These are phyloP conservation scores for Cyclotella baltica DNA, from an alignment of 108 stramenopile genomes.

Conservation along the genomic window DNA sequence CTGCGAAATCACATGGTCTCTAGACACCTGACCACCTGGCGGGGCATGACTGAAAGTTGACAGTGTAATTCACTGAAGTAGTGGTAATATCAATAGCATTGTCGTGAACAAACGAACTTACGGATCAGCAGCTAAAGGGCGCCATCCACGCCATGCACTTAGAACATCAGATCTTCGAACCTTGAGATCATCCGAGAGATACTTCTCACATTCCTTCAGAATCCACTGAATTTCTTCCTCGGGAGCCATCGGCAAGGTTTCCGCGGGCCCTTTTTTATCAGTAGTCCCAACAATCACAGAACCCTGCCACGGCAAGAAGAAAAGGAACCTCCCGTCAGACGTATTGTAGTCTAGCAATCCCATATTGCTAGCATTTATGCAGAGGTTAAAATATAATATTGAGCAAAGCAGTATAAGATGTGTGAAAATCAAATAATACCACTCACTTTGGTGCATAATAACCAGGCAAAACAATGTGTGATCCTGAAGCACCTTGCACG, in stretches of 20 bases:
- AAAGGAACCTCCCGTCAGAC: conserved; percentile 97
- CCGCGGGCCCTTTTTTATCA: conserved; percentile 66
- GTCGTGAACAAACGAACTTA: no score
- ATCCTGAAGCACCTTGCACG: conserved; percentile 88
- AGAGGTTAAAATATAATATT: no score
- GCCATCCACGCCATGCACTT: conserved; percentile 90
- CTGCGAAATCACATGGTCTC: conserved; percentile 90
- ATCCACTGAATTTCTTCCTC: conserved; percentile 97
- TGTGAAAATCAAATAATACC: no score
- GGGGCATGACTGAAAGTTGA: conserved; percentile 97
- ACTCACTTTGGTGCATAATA: no score
- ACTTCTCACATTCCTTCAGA: conserved; percentile 91
- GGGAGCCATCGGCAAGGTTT: conserved; percentile 84
- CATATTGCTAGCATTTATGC: conserved; percentile 85
- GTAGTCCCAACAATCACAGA: conserved; percentile 96
- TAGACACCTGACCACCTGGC: conserved; percentile 68
- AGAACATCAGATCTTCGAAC: conserved; percentile 82
- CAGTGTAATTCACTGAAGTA: no score
- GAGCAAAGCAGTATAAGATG: no score
- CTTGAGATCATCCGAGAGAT: conserved; percentile 45
- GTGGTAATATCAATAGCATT: no score
- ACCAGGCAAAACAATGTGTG: conserved; percentile 96
- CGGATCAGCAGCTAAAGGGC: conserved; percentile 90
- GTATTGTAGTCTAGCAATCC: conserved; percentile 98
- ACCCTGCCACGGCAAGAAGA: conserved; percentile 98